Base-by-base conservation (phyloP, 306 rosid genomes). In the Betula pendula region DNA sequence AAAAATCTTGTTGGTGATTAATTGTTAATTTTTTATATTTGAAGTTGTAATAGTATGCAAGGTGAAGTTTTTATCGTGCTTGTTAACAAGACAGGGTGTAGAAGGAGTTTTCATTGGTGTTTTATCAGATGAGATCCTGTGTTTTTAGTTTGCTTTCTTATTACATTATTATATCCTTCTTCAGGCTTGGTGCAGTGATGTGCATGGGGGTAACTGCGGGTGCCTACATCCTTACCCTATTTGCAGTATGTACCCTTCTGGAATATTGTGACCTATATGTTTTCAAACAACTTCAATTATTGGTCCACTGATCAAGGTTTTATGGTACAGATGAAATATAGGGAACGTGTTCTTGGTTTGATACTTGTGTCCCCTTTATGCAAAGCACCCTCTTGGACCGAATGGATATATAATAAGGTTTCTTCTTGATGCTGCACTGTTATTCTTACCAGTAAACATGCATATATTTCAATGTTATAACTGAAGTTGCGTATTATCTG, bases 141-240 rank as follows among this genome's bases (percentile, higher is more conserved):
- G 43, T n/a, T 68, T 59, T 4, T 59, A n/a, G 52, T 68, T 22
- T 67, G 47, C 31, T 77, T 81, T 60, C 84, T 81, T 22, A 80
- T 75, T 79, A 56, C 59, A 70, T 74, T 42, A 60, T 68, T 68
- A 40, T 80, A 38, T 71, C 73, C 79, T 80, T 77, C 72, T 72
- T 70, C 90, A 93, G 98, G 89, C 97, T 93, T 71, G 96, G 90
- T 71, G 96, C 96, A 19, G 98, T 93, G 78, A 93, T 93, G 98
- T 93, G 98, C 83, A 91, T 93, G 98, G 98, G 98, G 78, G 97
- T 88, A 72, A 91, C 93, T 1, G 94, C 97, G 22, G 98, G 98
- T 78, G 98, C 96, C 49, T 93, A 91, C 81, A 88, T 93, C 82
- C 96, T 93, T 43, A 73, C 94, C 2, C 79, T 93, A 59, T 93